A percentile compares a stretch with the other conserved stretches of the same genome.
These are phyloP conservation scores for Pleodorina starrii DNA, from an alignment of 139 green algal genomes.

Conservation along the genomic window DNA sequence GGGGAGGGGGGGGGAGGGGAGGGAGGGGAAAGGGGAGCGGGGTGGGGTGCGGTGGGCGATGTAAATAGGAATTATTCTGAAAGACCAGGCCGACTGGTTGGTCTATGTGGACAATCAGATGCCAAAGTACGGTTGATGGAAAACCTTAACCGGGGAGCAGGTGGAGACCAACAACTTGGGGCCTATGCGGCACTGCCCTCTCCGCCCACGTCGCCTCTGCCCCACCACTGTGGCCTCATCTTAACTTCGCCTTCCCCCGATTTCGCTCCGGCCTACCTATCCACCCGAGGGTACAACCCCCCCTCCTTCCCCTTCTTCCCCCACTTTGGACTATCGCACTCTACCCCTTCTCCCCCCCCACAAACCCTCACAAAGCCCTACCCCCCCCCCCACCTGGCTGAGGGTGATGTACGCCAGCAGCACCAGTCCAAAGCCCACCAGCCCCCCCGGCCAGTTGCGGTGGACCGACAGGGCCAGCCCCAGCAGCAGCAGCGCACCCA, in stretches of 20 bases:
- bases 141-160: too few relatives aligned
- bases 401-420: background rate
- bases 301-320: background rate
- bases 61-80: background rate
- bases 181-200: too few relatives aligned
- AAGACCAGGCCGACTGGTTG: background rate
- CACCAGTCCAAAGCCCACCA: background rate
- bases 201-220: too few relatives aligned
- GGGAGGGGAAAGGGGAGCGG: background rate
- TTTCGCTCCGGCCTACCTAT: background rate
- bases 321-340: background rate
- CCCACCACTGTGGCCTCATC: too few relatives aligned
- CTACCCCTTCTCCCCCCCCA: background rate
- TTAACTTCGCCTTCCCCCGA: background rate
- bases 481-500: slow-evolving; percentile 10
- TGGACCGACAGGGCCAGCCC: slow-evolving; percentile 2
- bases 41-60: background rate
- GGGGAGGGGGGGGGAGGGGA: too few relatives aligned
- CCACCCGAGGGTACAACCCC: background rate
- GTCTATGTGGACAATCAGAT: too few relatives aligned
- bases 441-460: background rate
- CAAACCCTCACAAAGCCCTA: background rate
- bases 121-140: too few relatives aligned
- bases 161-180: too few relatives aligned
- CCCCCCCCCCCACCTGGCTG: slow-evolving; percentile 30